A percentile compares a stretch with the other conserved stretches of the same genome.
These are phyloP conservation scores for Phycomyces nitens DNA, from an alignment of 192 early-diverging fungal species.

Conservation along the genomic window DNA sequence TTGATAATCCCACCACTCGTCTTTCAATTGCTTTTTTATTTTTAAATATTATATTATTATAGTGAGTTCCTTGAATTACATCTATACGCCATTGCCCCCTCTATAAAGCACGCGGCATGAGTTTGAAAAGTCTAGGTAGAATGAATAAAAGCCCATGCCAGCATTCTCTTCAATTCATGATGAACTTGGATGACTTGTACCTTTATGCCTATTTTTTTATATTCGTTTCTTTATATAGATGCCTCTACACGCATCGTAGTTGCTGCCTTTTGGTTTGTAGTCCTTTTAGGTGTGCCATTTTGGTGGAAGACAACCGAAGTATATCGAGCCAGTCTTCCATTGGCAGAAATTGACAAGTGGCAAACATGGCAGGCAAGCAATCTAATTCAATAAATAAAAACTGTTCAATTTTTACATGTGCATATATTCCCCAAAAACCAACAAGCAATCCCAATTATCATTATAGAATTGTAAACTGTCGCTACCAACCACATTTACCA, in stretches of 20 bases:
- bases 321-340: slow-evolving; percentile 70
- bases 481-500: slow-evolving; percentile 24
- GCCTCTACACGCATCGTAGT: slow-evolving; percentile 38
- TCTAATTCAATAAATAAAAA: neutral
- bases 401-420: neutral
- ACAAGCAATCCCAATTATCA: neutral
- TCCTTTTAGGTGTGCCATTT: slow-evolving; percentile 64
- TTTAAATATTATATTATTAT: too few species aligned
- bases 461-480: slow-evolving; percentile 30
- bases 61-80: too few species aligned
- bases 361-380: slow-evolving; percentile 41
- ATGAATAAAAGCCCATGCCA: too few species aligned
- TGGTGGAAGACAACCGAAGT: slow-evolving; percentile 85
- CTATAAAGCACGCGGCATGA: too few species aligned
- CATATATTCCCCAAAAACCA: neutral
- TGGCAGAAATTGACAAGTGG: slow-evolving; percentile 58
- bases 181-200: too few species aligned
- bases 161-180: too few species aligned
- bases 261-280: slow-evolving; percentile 50
- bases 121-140: too few species aligned
- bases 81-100: too few species aligned
- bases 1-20: too few species aligned
- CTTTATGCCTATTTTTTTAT: too few species aligned
- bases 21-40: too few species aligned
- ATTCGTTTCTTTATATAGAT: slow-evolving; percentile 16